phyloP scores from a whole-genome alignment of 495 filamentous ascomycete species.

The Xylaria scruposa region DNA sequence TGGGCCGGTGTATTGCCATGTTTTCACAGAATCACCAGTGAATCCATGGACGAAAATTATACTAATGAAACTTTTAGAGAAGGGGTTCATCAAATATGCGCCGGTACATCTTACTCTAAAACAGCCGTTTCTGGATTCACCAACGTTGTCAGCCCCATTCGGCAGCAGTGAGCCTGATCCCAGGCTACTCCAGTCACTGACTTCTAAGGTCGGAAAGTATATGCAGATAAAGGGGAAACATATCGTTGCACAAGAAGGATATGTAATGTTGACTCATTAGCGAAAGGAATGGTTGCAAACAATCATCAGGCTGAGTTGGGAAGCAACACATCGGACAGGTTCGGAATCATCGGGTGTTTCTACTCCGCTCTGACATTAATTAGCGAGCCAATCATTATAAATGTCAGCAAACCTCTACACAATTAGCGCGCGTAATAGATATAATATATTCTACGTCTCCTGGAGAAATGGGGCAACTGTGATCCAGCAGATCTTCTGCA shows the following conservation, averaged over 20 bases:
- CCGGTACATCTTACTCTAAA: not conserved
- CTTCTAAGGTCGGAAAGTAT: not conserved
- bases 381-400: not conserved
- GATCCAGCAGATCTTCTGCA: too few relatives aligned
- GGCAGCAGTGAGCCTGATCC: not conserved
- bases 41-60: not conserved
- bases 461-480: too few relatives aligned
- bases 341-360: not conserved
- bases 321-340: not conserved
- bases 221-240: not conserved
- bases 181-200: not conserved
- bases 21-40: not conserved
- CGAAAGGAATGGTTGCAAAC: not conserved
- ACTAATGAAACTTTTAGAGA: not conserved
- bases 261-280: not conserved
- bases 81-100: not conserved
- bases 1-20: not conserved
- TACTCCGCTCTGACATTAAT: not conserved
- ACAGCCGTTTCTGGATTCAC: not conserved
- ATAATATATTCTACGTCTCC: too few relatives aligned
- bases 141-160: not conserved
- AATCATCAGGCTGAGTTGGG: not conserved
- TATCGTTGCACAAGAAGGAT: not conserved
- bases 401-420: too few relatives aligned
- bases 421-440: too few relatives aligned